Conservation (phyloP, 2,329 filamentous ascomycete species). For the Xylaria sp. region DNA sequence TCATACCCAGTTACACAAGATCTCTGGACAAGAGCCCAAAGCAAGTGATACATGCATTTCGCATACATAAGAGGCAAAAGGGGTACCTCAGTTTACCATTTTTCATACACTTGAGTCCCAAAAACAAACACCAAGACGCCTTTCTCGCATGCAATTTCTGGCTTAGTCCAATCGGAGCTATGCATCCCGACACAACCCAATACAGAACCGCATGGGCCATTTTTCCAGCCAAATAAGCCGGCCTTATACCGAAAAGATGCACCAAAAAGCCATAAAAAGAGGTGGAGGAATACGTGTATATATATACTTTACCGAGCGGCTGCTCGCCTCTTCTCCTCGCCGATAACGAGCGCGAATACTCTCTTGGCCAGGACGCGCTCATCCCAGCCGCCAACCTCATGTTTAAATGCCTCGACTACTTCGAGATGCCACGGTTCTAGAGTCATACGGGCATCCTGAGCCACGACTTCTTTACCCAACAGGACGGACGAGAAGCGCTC, state of each 20-base stretch:
- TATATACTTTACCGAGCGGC: conserved; percentile 10
- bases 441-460: conserved; percentile 59
- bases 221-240: conserved; percentile 10
- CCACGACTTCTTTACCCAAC: conserved; percentile 61
- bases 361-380: conserved; percentile 62
- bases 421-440: conserved; percentile 69
- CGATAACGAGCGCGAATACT: conserved; percentile 64
- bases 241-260: neutral
- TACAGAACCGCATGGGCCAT: neutral
- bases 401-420: conserved; percentile 64
- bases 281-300: neutral
- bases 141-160: neutral
- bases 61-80: neutral
- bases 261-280: neutral
- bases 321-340: conserved; percentile 56
- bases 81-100: neutral
- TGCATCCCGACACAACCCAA: neutral
- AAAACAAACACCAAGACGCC: conserved; percentile 6
- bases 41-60: neutral
- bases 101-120: neutral
- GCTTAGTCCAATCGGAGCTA: neutral
- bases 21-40: neutral
- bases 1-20: neutral
- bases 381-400: conserved; percentile 62
- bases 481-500: conserved; percentile 45